Base-by-base conservation (phyloP, 805 yeast genomes). In the Deakozyma indianensis region DNA sequence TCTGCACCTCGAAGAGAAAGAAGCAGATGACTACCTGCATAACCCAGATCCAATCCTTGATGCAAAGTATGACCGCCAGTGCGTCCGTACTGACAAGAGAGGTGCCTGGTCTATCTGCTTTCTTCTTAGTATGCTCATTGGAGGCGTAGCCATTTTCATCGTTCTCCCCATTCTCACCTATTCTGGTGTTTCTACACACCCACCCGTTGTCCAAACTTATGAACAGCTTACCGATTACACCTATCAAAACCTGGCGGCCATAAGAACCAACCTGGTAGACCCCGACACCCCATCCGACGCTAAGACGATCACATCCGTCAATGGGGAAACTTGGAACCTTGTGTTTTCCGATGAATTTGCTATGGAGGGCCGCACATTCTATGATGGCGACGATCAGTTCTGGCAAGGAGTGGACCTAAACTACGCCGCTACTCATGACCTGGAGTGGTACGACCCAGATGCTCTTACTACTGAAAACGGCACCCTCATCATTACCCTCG, bases 401-500 rank as follows among this genome's bases (percentile, higher is more conserved):
- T 88, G 90, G 82, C 74, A 82, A 41, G 95, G 86, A 2, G 83
- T 80, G 2, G 85, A 87, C 63, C 54, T 87, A 28, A 77, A 86
- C 60, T 88, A 88, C 62, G 88, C 73, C 45, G 95, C 95, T 22
- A 88, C 96, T 3, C 65, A 74, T 47, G 96, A 88, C 68, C 70
- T 86, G 57, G 96, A 88, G 66, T 88, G 96, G 96, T 88, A 88
- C 63, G 80, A 78, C 49, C 97, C 97, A 1, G 96, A 88, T 60
- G 95, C 95, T 1, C 77, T 72, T 2, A 71, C 78, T 24, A 88
- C 96, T 0, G 67, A 64, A 3, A 75, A 83, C 52, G 96, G 96
- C 48, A 70, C 86, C 3, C 59, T 83, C 43, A 63, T 67, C 43
- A 55, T 88, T 21, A 70, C 80, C 45, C 65, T 88, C 77, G 96